Evolutionary conservation across 2,329 filamentous ascomycete genomes (phyloP).

Genomic region (Cadophora malorum): DNA sequence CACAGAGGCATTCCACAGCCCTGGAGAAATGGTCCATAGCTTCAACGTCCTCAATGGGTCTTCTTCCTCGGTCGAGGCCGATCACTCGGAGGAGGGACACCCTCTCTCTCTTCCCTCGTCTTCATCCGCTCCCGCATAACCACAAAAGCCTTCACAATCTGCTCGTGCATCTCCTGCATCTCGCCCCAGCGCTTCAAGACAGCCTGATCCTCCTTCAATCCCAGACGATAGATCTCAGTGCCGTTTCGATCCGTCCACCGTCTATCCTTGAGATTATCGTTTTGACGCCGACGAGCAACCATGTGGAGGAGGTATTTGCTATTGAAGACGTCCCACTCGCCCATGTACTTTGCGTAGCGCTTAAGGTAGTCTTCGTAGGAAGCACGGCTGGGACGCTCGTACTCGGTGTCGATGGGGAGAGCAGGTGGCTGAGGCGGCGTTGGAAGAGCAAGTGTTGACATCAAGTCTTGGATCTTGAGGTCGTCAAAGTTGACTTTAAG

Average conservation of each 20-base stretch:
- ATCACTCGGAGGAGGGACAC: not conserved
- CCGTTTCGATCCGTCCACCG: constrained; percentile 53
- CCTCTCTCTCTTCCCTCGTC: constrained; percentile 26
- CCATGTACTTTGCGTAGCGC: constrained; percentile 61
- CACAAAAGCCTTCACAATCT: constrained; percentile 64
- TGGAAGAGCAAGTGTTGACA: constrained; percentile 58
- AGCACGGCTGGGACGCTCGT: constrained; percentile 48
- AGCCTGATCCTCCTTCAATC: constrained; percentile 68
- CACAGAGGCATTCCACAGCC: no score
- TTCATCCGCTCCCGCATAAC: constrained; percentile 52
- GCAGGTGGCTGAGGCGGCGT: constrained; percentile 51
- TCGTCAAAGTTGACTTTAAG: constrained; percentile 54
- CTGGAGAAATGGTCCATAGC: no score
- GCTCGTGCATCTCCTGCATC: constrained; percentile 65
- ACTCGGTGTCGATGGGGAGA: constrained; percentile 48
- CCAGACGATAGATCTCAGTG: constrained; percentile 63
- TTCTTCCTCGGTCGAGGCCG: constrained; percentile 28
- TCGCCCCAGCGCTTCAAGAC: constrained; percentile 66
- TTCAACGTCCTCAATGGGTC: constrained; percentile 23
- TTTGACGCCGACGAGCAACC: constrained; percentile 54
- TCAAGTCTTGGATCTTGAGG: constrained; percentile 52
- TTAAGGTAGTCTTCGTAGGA: constrained; percentile 58
- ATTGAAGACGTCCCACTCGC: constrained; percentile 58
- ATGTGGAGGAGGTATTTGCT: constrained; percentile 63
- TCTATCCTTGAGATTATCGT: constrained; percentile 42